Base-by-base conservation (phyloP, 2,329 filamentous ascomycete species). In the Colletotrichum lindemuthianum region DNA sequence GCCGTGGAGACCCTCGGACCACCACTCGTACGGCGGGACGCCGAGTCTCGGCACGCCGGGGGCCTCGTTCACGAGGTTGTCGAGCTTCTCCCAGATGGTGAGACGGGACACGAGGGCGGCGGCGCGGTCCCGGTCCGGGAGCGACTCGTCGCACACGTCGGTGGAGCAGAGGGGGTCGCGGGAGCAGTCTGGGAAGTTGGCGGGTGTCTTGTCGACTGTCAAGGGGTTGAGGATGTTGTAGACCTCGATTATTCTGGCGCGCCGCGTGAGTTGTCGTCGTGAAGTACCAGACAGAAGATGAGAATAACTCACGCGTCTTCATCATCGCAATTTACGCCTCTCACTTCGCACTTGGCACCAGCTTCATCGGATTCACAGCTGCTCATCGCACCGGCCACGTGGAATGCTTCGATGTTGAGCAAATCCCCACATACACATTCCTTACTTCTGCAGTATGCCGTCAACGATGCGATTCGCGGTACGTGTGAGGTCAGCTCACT, bases 1-100 rank as follows among this genome's bases (percentile, higher is more conserved):
- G 1, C 89, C 89, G 70, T 90, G 88, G 0, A 90, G 81, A 1
- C 84, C 87, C 73, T 88, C 86, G 48, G 80, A 84, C 85, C 86
- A 89, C 79, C 86, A 88, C 68, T 85, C 78, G 68, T 90, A 90
- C 1, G 81, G 72, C 1, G 84, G 82, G 0, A 90, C 75, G 6
- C 86, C 86, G 0, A 90, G 78, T 34, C 86, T 77, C 1, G 83
- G 76, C 7, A 85, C 82, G 0, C 86, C 87, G 0, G 81, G 72
- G 5, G 72, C 73, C 56, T 74, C 72, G 60, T 76, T 78, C 10
- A 76, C 71, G 16, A 75, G 72, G 48, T 77, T 77, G 60, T 86
- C 86, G 24, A 88, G 80, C 67, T 87, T 85, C 71, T 88, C 85
- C 44, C 79, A 79, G 10, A 82, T 74, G 4, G 77, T 84, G 69